Evolutionary conservation across 768 basidiomycete genomes (phyloP), one percentile per base, ranked within the genome.

Genomic region (Termitomyces sp.): DNA sequence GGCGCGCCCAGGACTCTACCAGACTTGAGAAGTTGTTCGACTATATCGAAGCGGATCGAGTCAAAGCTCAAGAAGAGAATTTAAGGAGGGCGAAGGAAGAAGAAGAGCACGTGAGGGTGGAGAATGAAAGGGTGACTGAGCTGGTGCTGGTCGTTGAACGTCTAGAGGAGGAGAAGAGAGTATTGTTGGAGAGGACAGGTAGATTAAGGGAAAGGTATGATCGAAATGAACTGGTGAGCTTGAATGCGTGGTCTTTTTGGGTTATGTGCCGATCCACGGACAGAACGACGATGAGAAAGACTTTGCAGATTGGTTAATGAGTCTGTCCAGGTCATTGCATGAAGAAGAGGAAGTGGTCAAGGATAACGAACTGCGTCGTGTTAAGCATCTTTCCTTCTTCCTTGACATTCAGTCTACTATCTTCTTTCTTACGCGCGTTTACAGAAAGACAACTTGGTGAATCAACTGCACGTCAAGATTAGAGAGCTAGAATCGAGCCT

Each of bases 351-450:
- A 79, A 20, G 40, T 41, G 14, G 40, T 10, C 40, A 41, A 41
- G 9, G 40, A 41, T 9, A 41, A 85, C 61, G 83, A 85, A 55
- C 73, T 86, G 30, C 78, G 77, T 58, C 73, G 78, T 60, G 84
- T 84, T 59, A 44, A 73, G 24, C n/a, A 41, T 41, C 40, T 41
- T 41, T 20, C 8, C n/a, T 41, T 20, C 40, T 18, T 9, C 18
- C 3, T 38, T 40, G 38, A 18, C 9, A 18, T 18, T 6, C 16
- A 20, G n/a, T 28, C 14, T 8, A 35, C 5, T 26, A 14, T 11
- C 9, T 38, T 49, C 38, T 28, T 22, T 41, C 56, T 45, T 52
- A 36, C 28, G 16, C 30, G 20, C 40, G 5, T 57, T 16, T n/a
- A 38, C 45, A 58, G 57, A 54, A 54, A 13, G 81, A 84, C 49